Conservation (phyloP, 768 basidiomycete genomes). For the Harrya chromipes region DNA sequence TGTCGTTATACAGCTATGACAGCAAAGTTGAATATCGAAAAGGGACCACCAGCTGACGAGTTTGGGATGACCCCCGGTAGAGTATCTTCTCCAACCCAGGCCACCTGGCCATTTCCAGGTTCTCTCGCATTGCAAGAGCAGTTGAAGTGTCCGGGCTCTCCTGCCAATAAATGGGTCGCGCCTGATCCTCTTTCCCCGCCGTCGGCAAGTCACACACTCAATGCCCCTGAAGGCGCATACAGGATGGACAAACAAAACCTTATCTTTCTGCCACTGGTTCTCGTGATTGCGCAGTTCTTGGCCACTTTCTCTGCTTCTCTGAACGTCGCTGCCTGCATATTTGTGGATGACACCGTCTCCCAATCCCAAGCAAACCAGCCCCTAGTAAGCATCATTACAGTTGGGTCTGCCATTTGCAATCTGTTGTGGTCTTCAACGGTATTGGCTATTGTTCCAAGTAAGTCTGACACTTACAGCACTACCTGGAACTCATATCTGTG, state of each 20-base stretch:
- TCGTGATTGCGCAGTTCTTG: slow-evolving; percentile 20
- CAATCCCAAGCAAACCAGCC: neutral
- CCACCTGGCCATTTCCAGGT: slow-evolving; percentile 33
- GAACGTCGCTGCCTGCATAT: slow-evolving; percentile 12
- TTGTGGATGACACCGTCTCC: neutral
- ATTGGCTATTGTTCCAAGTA: slow-evolving; percentile 22
- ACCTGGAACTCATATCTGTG: slow-evolving; percentile 1
- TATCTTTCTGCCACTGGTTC: slow-evolving; percentile 6
- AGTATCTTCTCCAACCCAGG: slow-evolving; percentile 30
- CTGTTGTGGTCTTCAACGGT: slow-evolving; percentile 24
- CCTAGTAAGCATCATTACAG: slow-evolving; percentile 11
- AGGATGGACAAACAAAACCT: neutral
- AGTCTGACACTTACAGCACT: slow-evolving; percentile 3
- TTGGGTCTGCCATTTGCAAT: slow-evolving; percentile 16
- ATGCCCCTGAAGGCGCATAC: neutral
- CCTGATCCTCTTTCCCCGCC: slow-evolving; percentile 5
- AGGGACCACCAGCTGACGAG: neutral
- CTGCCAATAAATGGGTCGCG: neutral
- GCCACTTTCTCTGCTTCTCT: slow-evolving; percentile 25
- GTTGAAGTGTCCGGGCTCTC: neutral
- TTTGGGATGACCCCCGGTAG: slow-evolving; percentile 10
- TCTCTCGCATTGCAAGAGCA: slow-evolving; percentile 20
- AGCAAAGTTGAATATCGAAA: slow-evolving; percentile 13
- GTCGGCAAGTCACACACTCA: neutral
- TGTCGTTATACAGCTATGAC: neutral